phyloP scores from a whole-genome alignment of 1,284 basidiomycete species.

The Erythrobasidium hasegawianum region DNA sequence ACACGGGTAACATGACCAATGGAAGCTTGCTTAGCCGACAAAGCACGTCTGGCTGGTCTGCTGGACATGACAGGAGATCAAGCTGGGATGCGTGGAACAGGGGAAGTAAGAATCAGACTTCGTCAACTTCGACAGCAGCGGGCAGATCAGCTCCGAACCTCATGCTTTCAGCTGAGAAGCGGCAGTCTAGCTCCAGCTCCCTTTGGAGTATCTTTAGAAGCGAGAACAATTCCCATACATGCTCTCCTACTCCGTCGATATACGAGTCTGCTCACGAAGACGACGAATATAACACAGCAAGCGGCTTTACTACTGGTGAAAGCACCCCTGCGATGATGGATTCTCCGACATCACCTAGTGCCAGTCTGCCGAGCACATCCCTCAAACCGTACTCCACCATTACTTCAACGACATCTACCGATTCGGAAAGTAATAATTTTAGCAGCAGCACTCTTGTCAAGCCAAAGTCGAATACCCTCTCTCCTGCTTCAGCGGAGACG shows the following conservation, averaged over 20 bases:
- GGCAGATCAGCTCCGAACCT: conserved; percentile 28
- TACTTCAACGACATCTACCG: not conserved
- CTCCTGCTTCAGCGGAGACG: not conserved
- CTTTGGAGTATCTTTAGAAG: conserved; percentile 28
- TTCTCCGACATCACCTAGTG: not conserved
- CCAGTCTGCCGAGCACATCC: not conserved
- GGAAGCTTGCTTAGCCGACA: not conserved
- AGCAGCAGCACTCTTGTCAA: not conserved
- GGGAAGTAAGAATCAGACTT: not conserved
- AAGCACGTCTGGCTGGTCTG: conserved; percentile 8
- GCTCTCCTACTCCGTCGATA: conserved; percentile 26
- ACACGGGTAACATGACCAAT: conserved; percentile 12
- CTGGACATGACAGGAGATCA: conserved; percentile 16
- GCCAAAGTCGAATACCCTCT: not conserved
- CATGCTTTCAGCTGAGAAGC: conserved; percentile 17
- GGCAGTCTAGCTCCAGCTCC: conserved; percentile 23
- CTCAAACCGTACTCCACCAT: not conserved
- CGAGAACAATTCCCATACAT: conserved; percentile 8
- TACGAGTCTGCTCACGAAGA: conserved; percentile 25
- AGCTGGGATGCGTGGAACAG: conserved; percentile 26
- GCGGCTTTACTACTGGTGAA: not conserved
- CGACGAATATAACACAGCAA: not conserved
- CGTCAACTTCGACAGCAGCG: not conserved
- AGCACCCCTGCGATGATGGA: not conserved
- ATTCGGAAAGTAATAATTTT: not conserved